Evolutionary conservation across 2,329 filamentous ascomycete genomes (phyloP).

Genomic region (Microdochium paspali): DNA sequence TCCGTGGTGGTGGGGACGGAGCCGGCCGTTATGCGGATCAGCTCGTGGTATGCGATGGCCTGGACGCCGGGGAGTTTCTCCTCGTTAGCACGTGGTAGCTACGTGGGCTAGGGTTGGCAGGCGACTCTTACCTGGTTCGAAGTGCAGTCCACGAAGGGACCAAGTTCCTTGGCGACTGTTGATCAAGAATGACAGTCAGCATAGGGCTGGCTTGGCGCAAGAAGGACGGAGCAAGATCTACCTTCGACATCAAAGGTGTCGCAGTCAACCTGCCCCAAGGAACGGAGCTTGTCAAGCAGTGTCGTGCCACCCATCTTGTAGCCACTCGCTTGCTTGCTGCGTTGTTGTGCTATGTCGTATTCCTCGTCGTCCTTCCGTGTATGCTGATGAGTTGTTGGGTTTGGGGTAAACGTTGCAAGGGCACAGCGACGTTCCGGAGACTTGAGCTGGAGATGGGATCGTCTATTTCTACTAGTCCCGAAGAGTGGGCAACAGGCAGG

Average conservation of each 20-base stretch:
- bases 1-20: not conserved
- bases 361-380: not conserved
- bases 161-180: conserved; percentile 32
- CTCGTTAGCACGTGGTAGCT: not conserved
- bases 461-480: too few species aligned
- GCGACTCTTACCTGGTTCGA: conserved; percentile 36
- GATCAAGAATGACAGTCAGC: not conserved
- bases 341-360: not conserved
- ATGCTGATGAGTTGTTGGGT: too few species aligned
- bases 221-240: conserved; percentile 7
- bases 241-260: conserved; percentile 40
- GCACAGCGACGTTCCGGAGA: too few species aligned
- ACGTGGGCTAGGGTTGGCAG: not conserved
- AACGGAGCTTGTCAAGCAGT: conserved; percentile 31
- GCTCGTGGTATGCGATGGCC: conserved; percentile 40
- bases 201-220: not conserved
- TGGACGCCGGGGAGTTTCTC: conserved; percentile 7
- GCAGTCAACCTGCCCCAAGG: conserved; percentile 36
- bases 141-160: conserved; percentile 42
- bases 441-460: too few species aligned
- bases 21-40: conserved; percentile 17
- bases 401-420: too few species aligned
- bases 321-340: too few species aligned
- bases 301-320: conserved; percentile 9
- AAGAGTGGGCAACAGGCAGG: too few species aligned